phyloP scores from a whole-genome alignment of 179 eudicot genomes.

The Beta corolliflora region DNA sequence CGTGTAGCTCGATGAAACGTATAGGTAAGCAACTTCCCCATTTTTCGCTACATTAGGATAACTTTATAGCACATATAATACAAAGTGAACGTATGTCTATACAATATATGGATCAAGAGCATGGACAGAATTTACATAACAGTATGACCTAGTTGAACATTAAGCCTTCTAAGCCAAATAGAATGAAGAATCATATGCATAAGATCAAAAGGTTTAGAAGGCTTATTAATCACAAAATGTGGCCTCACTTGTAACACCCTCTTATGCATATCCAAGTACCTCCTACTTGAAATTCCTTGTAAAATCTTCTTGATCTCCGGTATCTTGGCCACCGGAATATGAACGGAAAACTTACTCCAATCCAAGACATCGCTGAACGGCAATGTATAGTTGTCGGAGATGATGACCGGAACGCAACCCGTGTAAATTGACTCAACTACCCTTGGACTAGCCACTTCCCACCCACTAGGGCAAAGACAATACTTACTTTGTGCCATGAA shows the following conservation, averaged over 20 bases:
- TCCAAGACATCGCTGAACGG: conserved; percentile 63
- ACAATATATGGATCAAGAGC: not conserved
- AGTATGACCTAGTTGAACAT: conserved; percentile 31
- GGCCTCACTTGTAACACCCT: conserved; percentile 50
- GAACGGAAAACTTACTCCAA: conserved; percentile 52
- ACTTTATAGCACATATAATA: not conserved
- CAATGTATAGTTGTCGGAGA: conserved; percentile 43
- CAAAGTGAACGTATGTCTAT: not conserved
- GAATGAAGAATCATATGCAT: conserved; percentile 64
- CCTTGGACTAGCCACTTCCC: conserved; percentile 69
- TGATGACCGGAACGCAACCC: conserved; percentile 55
- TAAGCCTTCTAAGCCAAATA: conserved; percentile 59
- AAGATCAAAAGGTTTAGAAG: conserved; percentile 48
- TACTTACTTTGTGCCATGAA: conserved; percentile 42
- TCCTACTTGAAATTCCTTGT: conserved; percentile 36
- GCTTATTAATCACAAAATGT: conserved; percentile 55
- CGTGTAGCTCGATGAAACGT: too few relatives aligned
- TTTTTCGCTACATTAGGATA: not conserved
- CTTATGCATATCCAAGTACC: conserved; percentile 48
- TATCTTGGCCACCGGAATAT: conserved; percentile 36
- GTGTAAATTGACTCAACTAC: conserved; percentile 52
- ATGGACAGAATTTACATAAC: conserved; percentile 9
- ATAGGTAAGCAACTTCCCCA: too few relatives aligned
- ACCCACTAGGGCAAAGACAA: conserved; percentile 69
- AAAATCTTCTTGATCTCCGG: conserved; percentile 50